These are phyloP conservation scores for Bacidia gigantensis DNA, from an alignment of 495 filamentous ascomycete species.

Conservation along the genomic window DNA sequence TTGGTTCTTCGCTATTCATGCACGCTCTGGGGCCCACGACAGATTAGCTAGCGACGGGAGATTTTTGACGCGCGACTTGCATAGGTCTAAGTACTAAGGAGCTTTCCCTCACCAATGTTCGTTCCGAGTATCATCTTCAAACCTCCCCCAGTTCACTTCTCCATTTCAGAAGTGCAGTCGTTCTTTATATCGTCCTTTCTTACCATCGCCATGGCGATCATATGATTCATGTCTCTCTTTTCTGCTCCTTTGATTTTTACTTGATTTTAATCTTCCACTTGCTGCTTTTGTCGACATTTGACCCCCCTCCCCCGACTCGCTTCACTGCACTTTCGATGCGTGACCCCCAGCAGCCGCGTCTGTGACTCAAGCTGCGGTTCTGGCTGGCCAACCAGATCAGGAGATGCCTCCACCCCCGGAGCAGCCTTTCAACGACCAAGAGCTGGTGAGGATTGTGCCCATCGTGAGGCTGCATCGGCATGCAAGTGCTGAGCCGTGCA, in stretches of 20 bases:
- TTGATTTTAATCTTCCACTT: background rate
- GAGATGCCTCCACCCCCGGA: slow-evolving; percentile 22
- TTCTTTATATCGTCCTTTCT: background rate
- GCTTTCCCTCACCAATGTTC: background rate
- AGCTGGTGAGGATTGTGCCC: slow-evolving; percentile 35
- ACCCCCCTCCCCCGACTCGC: background rate
- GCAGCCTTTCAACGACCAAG: slow-evolving; percentile 43
- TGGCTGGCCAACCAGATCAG: background rate
- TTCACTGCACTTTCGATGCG: background rate
- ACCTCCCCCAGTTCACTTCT: background rate
- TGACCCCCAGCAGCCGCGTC: background rate
- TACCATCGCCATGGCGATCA: slow-evolving; percentile 1
- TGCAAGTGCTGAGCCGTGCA: background rate
- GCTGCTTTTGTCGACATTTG: too few species aligned
- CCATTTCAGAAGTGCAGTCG: background rate
- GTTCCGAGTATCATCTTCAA: background rate
- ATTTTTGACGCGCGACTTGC: background rate
- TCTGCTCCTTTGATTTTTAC: background rate
- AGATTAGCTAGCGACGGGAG: background rate
- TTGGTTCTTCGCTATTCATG: background rate
- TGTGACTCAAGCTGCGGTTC: background rate
- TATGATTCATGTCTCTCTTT: slow-evolving; percentile 5
- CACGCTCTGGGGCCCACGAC: background rate
- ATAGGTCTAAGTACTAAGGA: background rate
- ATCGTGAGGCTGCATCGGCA: background rate